Evolutionary conservation across 2,329 filamentous ascomycete species (phyloP).

Genomic region (Pseudocercospora fijiensis): DNA sequence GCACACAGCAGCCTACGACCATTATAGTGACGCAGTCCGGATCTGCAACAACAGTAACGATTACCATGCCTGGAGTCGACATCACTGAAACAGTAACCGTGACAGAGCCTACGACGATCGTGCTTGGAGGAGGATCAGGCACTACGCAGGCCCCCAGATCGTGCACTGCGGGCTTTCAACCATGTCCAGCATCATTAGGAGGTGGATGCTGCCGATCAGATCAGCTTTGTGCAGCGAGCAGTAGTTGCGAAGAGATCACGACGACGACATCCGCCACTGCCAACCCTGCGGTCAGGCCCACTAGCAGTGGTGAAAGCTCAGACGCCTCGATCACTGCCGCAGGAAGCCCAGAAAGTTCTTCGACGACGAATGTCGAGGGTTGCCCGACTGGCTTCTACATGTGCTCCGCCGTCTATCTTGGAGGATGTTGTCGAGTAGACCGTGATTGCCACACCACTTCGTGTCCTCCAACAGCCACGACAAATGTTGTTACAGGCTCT

Average conservation of each 20-base stretch:
- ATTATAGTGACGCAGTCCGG: conserved; percentile 25
- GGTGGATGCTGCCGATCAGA: conserved; percentile 53
- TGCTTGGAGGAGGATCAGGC: conserved; percentile 25
- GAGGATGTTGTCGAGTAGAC: conserved; percentile 85
- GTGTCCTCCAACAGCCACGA: conserved; percentile 64
- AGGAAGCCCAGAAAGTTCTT: conserved; percentile 31
- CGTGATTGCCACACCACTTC: conserved; percentile 79
- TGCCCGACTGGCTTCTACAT: conserved; percentile 93
- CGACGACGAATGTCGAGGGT: conserved; percentile 40
- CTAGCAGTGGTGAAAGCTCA: conserved; percentile 31
- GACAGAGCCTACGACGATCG: conserved; percentile 32
- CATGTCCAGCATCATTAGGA: conserved; percentile 48
- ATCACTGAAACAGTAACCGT: conserved; percentile 34
- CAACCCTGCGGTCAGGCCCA: conserved; percentile 45
- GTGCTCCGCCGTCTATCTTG: conserved; percentile 75
- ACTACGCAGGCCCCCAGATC: conserved; percentile 28
- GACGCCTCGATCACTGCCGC: conserved; percentile 24
- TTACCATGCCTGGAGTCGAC: conserved; percentile 29
- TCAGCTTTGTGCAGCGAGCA: conserved; percentile 44
- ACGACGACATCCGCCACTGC: conserved; percentile 40
- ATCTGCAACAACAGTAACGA: conserved; percentile 33
- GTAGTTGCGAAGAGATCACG: conserved; percentile 38
- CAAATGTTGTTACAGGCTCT: conserved; percentile 63
- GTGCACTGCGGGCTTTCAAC: conserved; percentile 48
- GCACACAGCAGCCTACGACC: conserved; percentile 17